These are phyloP conservation scores for Coemansia sp. DNA, from an alignment of 192 early-diverging fungal genomes.

Conservation along the genomic window DNA sequence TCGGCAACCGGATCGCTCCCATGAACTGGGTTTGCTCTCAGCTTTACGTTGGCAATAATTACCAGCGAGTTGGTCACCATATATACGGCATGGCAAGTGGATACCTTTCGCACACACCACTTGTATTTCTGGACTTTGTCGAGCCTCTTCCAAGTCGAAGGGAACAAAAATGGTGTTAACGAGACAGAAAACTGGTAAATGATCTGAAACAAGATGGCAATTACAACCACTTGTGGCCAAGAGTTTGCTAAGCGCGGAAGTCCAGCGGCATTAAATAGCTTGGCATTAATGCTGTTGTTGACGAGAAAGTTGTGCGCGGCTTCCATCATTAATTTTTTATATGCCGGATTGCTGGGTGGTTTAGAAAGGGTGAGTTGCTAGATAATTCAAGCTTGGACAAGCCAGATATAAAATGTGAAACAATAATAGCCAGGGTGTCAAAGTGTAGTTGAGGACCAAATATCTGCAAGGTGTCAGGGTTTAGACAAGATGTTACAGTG, in stretches of 20 bases:
- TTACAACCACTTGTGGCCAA: constrained; percentile 62
- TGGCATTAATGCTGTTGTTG: constrained; percentile 27
- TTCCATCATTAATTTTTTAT: constrained; percentile 25
- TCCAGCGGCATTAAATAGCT: constrained; percentile 59
- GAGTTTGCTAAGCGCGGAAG: constrained; percentile 61
- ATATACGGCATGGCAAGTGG: constrained; percentile 66
- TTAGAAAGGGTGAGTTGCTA: neutral
- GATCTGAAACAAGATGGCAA: constrained; percentile 56
- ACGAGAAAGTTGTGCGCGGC: constrained; percentile 26
- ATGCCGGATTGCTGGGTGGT: neutral
- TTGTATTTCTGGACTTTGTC: constrained; percentile 60
- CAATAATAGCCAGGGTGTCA: neutral
- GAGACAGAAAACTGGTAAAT: constrained; percentile 58
- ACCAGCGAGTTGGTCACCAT: constrained; percentile 65
- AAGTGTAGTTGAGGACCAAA: neutral
- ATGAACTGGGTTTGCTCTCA: constrained; percentile 65
- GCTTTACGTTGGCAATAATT: constrained; percentile 62
- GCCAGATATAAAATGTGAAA: neutral
- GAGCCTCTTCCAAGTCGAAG: constrained; percentile 63
- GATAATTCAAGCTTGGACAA: neutral
- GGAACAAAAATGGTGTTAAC: constrained; percentile 62
- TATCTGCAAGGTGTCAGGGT: neutral
- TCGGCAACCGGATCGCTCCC: constrained; percentile 72
- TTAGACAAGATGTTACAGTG: neutral
- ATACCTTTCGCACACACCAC: constrained; percentile 80